Conservation (phyloP, 306 rosid species). For the Astragalus glycyphyllos region DNA sequence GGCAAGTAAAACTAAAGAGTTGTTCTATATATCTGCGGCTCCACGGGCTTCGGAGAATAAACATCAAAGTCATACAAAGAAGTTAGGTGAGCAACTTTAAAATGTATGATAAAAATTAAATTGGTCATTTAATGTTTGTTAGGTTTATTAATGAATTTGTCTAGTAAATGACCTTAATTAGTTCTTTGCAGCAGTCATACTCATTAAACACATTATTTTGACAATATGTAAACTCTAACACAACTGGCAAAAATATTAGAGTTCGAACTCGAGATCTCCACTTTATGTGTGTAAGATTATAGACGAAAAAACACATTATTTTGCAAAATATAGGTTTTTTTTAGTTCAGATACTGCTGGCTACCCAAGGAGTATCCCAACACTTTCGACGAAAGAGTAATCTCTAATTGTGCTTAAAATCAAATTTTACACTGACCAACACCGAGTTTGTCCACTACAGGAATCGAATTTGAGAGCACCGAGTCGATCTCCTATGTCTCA, state of each 20-base stretch:
- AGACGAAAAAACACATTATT: constrained; percentile 47
- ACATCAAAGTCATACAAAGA: constrained; percentile 56
- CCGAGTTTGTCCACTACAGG: too few relatives aligned
- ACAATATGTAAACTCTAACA: constrained; percentile 19
- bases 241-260: too few relatives aligned
- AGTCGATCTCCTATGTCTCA: too few relatives aligned
- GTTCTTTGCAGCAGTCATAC: constrained; percentile 61
- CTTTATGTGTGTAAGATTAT: too few relatives aligned
- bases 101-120: constrained; percentile 65
- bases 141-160: constrained; percentile 79
- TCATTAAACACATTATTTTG: constrained; percentile 64
- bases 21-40: constrained; percentile 45
- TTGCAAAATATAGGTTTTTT: constrained; percentile 47
- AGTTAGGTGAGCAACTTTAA: constrained; percentile 73
- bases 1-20: constrained; percentile 40
- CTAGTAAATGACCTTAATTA: constrained; percentile 79
- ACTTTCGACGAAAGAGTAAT: too few relatives aligned
- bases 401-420: too few relatives aligned
- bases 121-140: constrained; percentile 69
- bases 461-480: too few relatives aligned
- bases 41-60: constrained; percentile 50
- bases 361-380: too few relatives aligned
- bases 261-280: too few relatives aligned
- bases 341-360: too few relatives aligned
- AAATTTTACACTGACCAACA: too few relatives aligned